Percentiles rank a stretch among this genome's conserved stretches.
Conservation (phyloP, 805 yeast genomes). For the Starmerella asiatica region DNA sequence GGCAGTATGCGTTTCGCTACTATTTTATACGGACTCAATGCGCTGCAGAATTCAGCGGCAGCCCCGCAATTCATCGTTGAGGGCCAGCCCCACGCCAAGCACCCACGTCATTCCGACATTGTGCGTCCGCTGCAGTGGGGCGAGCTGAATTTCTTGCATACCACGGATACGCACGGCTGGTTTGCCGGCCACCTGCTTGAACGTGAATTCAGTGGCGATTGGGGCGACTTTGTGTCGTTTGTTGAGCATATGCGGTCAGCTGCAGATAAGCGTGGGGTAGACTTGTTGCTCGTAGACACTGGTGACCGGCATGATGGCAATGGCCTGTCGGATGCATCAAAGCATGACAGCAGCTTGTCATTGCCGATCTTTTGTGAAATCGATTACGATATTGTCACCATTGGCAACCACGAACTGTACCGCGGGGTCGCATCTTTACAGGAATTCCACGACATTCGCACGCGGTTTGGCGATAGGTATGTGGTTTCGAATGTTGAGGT, state of each 20-base stretch:
- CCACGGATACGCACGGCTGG: constrained; percentile 97
- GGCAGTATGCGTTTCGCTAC: no score
- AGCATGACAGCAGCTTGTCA: constrained; percentile 51
- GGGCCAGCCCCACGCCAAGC: constrained; percentile 13
- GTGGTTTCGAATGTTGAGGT: constrained; percentile 34
- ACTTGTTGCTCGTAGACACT: constrained; percentile 61
- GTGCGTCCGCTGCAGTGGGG: constrained; percentile 53
- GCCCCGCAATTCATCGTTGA: neutral
- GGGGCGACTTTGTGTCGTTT: constrained; percentile 87
- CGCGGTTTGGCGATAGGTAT: constrained; percentile 44
- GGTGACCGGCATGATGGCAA: constrained; percentile 94
- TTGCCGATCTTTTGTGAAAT: constrained; percentile 44
- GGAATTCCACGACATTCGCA: constrained; percentile 44
- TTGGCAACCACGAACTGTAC: constrained; percentile 87
- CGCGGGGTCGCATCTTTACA: constrained; percentile 45
- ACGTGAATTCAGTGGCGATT: constrained; percentile 43
- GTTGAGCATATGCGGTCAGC: constrained; percentile 33
- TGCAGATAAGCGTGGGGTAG: constrained; percentile 39
- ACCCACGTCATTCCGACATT: constrained; percentile 10
- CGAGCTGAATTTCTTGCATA: constrained; percentile 70
- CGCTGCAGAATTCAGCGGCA: no score
- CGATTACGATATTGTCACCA: constrained; percentile 63
- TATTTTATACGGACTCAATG: no score
- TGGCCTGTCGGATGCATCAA: constrained; percentile 61
- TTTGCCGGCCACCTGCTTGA: constrained; percentile 78